Evolutionary conservation across 495 filamentous ascomycete species (phyloP).

Genomic region (Hypoxylon fragiforme): DNA sequence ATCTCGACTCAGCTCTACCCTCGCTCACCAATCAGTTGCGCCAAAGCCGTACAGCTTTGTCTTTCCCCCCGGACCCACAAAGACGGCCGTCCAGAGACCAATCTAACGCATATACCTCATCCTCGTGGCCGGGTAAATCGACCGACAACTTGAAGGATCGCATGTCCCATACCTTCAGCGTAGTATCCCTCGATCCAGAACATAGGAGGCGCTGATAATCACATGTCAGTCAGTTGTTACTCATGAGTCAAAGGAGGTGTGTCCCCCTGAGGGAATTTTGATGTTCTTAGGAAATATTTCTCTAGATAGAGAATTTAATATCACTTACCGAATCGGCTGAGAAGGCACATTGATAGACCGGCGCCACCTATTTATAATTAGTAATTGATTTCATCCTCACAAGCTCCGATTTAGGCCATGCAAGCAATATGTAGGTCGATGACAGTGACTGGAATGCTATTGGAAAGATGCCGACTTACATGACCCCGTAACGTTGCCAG

Average conservation of each 20-base stretch:
- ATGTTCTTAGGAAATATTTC: slow-evolving; percentile 1
- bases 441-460: not conserved
- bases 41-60: slow-evolving; percentile 89
- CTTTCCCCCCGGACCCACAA: slow-evolving; percentile 88
- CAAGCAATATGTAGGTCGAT: not conserved
- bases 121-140: slow-evolving; percentile 91
- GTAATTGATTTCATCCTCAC: slow-evolving; percentile 2
- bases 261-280: not conserved
- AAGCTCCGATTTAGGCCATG: not conserved
- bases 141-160: slow-evolving; percentile 76
- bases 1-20: slow-evolving; percentile 25
- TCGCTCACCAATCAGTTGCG: slow-evolving; percentile 47
- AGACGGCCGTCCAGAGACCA: slow-evolving; percentile 86
- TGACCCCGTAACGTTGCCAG: slow-evolving; percentile 86
- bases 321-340: slow-evolving; percentile 71
- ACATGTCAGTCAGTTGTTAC: slow-evolving; percentile 11
- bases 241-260: not conserved
- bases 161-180: slow-evolving; percentile 92
- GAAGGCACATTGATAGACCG: slow-evolving; percentile 89
- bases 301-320: slow-evolving; percentile 2
- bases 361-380: slow-evolving; percentile 57
- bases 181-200: slow-evolving; percentile 87
- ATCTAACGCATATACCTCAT: slow-evolving; percentile 90
- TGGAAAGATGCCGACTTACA: slow-evolving; percentile 42
- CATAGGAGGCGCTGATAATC: slow-evolving; percentile 65